Base-by-base conservation (phyloP, 257 asterid species). In the Fraxinus pennsylvanica region DNA sequence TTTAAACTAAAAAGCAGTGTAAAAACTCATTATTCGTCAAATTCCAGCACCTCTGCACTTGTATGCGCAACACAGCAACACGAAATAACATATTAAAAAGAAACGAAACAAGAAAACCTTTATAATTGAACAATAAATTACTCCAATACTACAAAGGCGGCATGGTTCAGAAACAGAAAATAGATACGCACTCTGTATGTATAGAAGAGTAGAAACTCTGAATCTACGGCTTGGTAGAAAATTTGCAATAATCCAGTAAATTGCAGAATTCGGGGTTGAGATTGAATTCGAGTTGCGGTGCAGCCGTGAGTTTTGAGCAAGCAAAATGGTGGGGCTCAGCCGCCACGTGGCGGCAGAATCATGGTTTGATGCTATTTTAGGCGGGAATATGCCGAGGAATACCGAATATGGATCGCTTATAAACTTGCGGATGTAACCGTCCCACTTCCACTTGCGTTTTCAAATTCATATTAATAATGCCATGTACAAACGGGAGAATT, bases 311-410 rank as follows among this genome's bases (percentile, higher is more conserved):
- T 21, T 61, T 47, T 38, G 68, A 47, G 76, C 79, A 45, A 21
- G 75, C 43, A 27, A 52, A 52, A 19, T 29, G 45, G 77, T 63
- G 78, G 84, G 70, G 29, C 68, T 29, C 39, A 15, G 2, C 7
- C 12, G 67, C 65, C 76, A 79, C 76, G 74, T 71, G 80, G 77
- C 69, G 54, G 57, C 3, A 29, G 47, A 22, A 0, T 59, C 4
- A 27, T 75, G 77, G 80, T 33, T 68, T 59, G 74, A 19, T 15
- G 41, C 27, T 9, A 41, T 38, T 65, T 78, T 59, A 59, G 80
- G 79, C 74, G 85, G 80, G 82, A 74, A 74, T 78, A 78, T 74
- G 80, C 82, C 19, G 13, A 13, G 33, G 77, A 69, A 59, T 59
- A 21, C 59, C 67, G 32, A 59, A 78, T 82, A 74, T 54, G 10